Base-by-base conservation (phyloP, 1,284 basidiomycete species). In the Cryptococcus wingfieldii region DNA sequence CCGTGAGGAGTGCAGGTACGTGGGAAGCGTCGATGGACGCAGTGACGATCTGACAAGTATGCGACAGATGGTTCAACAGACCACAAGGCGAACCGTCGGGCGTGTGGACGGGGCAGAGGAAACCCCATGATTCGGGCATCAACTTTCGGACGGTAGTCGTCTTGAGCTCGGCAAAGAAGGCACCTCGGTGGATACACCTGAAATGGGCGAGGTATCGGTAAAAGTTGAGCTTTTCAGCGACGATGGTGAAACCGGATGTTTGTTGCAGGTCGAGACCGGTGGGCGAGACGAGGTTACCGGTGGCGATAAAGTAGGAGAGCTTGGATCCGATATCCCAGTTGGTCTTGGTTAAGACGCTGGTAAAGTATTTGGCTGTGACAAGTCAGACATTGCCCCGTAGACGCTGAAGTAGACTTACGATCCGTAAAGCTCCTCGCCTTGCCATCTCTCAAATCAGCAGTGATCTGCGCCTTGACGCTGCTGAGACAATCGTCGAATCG, bases 191-290 rank as follows among this genome's bases (percentile, higher is more conserved):
- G 44, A 99, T 94, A 75, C 90, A 97, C 55, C 96, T 83, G 82
- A 99, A 99, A 79, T 99, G 96, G 68, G 89, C 89, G 74, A 99
- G 92, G 78, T 98, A 99, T 47, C 96, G 91, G 71, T 90, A 89
- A 84, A 95, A 99, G 77, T 99, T 99, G 62, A 99, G 83, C 79
- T 98, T 98, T 79, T 99, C 96, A 3, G 95, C 96, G 46, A 98
- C 89, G 67, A 99, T 95, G 4, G 96, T 98, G 79, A 96, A 98
- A 47, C 96, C 96, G 16, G 90, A 89, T 0, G 92, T 88, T 78
- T 99, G 96, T 74, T 98, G 95, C 18, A 99, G 80, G 78, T 98
- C 96, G 53, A 99, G 86, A 60, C 96, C 96, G 0, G 91, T 88
- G 0, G 91, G 92, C 7, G 96, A 97, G 47, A 94, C 83, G 27